A percentile compares a stretch with the other conserved stretches of the same genome.
Conservation (phyloP, 805 yeast species). For the Isabelozyma gotoi region DNA sequence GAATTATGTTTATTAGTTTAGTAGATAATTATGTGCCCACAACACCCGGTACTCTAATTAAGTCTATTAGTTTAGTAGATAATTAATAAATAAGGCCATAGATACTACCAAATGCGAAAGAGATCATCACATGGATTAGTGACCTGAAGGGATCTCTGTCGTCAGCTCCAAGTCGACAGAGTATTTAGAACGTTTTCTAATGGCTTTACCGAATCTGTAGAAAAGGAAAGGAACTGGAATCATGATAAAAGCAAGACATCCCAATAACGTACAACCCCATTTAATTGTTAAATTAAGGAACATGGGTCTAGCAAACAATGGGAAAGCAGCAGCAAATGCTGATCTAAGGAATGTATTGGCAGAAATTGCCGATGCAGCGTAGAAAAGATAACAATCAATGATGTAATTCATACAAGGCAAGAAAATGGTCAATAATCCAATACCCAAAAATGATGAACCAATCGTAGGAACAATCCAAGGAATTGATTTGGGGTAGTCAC, state of each 20-base stretch:
- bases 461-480: constrained; percentile 74
- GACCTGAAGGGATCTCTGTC: too few relatives aligned
- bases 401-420: constrained; percentile 60
- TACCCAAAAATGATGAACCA: constrained; percentile 41
- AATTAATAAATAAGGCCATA: too few relatives aligned
- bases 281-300: constrained; percentile 48
- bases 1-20: too few relatives aligned
- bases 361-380: constrained; percentile 65
- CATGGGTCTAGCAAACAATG: constrained; percentile 56
- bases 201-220: constrained; percentile 48
- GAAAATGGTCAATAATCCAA: constrained; percentile 56
- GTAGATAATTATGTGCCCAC: too few relatives aligned
- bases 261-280: constrained; percentile 58
- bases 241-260: constrained; percentile 47
- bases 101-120: too few relatives aligned
- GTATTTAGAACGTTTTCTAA: too few relatives aligned
- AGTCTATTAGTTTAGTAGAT: too few relatives aligned
- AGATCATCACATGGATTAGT: too few relatives aligned
- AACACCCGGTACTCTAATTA: too few relatives aligned
- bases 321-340: constrained; percentile 59
- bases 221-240: constrained; percentile 53
- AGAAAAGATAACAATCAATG: constrained; percentile 57
- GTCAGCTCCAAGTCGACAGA: background rate
- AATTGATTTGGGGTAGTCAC: constrained; percentile 65
- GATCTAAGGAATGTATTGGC: constrained; percentile 63